These are phyloP conservation scores for Leccinum variicolor DNA, from an alignment of 768 basidiomycete species.

Conservation along the genomic window DNA sequence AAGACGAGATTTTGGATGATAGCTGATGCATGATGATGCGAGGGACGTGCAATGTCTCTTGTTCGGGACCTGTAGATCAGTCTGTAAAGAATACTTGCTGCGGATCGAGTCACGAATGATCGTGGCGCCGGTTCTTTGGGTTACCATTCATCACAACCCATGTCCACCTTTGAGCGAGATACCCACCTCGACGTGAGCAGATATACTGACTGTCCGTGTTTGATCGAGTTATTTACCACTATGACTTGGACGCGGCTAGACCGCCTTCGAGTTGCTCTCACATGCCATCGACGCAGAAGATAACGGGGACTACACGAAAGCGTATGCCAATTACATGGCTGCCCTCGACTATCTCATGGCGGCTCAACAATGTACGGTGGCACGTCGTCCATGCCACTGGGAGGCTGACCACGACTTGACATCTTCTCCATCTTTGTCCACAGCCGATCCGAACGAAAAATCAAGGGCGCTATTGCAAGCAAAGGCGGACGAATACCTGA, in stretches of 20 bases:
- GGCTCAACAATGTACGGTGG: constrained; percentile 73
- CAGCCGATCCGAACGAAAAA: constrained; percentile 19
- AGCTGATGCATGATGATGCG: constrained; percentile 17
- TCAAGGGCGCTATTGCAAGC: constrained; percentile 13
- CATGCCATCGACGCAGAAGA: constrained; percentile 87
- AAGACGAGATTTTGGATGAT: constrained; percentile 64
- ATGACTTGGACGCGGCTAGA: constrained; percentile 31
- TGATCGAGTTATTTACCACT: not conserved
- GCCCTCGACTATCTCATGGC: constrained; percentile 97
- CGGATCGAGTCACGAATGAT: not conserved
- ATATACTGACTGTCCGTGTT: not conserved
- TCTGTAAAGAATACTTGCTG: not conserved
- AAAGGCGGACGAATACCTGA: constrained; percentile 19
- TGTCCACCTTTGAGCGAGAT: not conserved
- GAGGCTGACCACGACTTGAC: not conserved
- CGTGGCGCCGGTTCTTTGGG: not conserved
- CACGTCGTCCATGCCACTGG: not conserved
- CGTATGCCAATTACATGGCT: constrained; percentile 91
- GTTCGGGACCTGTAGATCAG: not conserved
- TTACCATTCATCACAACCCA: not conserved
- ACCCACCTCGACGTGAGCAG: not conserved
- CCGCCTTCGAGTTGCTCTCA: constrained; percentile 86
- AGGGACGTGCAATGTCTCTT: not conserved
- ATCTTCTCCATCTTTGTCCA: not conserved
- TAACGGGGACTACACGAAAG: constrained; percentile 86